Evolutionary conservation across 768 basidiomycete genomes (phyloP), one percentile per base, ranked within the genome.

Genomic region (Dacryopinax primogenitus): DNA sequence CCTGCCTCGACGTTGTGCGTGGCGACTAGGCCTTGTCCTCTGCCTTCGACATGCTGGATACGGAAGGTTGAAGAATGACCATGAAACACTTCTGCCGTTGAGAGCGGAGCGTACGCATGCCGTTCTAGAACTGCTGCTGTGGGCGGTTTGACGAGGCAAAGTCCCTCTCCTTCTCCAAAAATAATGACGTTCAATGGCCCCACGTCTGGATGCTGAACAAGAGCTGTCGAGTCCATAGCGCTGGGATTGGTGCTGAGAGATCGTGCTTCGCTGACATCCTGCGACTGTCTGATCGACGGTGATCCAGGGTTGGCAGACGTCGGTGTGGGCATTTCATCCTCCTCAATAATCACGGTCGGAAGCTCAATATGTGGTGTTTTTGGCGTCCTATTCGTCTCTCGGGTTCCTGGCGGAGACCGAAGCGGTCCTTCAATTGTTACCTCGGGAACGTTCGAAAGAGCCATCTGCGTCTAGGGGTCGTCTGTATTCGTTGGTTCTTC

Each of bases 11-110:
- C n/a, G 18, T 47, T 32, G 21, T 36, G 44, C 3, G 23, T 21
- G 21, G 64, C 64, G 2, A 65, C 47, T 33, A 65, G 33, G 16
- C 45, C 64, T 23, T 33, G 15, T 30, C 64, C 64, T 15, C 39
- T 51, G 6, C 45, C 64, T 11, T 45, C 28, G 18, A 65, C 35
- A 21, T 23, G n/a, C 26, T 35, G 33, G 28, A 65, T 30, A 28
- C 51, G 51, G 21, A 30, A 13, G 26, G 11, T 15, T 30, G 51
- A 30, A 9, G 18, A 23, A 11, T 58, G 51, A 18, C 30, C 30
- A 18, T 58, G 26, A 21, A 28, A 30, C 9, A 58, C 18, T 3
- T 58, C 51, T 26, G 30, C 11, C 18, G 51, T 32, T 30, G 51
- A 58, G 21, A 58, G 51, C 18, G 51, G 51, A 13, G 26, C 15